Conservation (phyloP, 2,329 filamentous ascomycete species). For the Metarhizium brunneum region DNA sequence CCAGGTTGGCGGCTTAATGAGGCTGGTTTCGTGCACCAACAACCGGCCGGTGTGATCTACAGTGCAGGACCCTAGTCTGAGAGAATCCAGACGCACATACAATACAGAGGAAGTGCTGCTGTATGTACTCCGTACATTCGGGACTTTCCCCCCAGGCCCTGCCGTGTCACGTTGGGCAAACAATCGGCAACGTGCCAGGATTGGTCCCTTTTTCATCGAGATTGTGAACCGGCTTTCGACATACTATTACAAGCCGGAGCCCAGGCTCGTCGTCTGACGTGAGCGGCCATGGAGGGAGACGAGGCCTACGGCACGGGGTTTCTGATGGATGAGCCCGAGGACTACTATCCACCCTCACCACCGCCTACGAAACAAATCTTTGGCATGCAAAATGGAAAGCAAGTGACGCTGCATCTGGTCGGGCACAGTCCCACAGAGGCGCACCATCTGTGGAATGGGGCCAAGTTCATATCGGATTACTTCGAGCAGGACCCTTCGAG, state of each 20-base stretch:
- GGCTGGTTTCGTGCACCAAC: background rate
- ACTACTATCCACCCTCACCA: constrained; percentile 70
- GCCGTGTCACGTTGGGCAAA: too few species aligned
- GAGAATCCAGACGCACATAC: too few species aligned
- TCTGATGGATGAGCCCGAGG: constrained; percentile 74
- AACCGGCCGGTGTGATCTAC: background rate
- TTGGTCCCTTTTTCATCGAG: too few species aligned
- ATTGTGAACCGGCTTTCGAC: too few species aligned
- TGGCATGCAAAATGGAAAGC: constrained; percentile 55
- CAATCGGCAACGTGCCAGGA: too few species aligned
- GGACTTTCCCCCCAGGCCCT: too few species aligned
- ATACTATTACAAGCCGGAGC: too few species aligned
- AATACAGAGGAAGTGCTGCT: too few species aligned
- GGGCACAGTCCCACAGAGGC: constrained; percentile 86
- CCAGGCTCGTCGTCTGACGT: background rate
- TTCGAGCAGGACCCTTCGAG: constrained; percentile 61
- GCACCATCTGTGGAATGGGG: constrained; percentile 86
- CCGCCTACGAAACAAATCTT: constrained; percentile 66
- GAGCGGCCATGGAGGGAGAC: constrained; percentile 13
- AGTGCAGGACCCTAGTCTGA: background rate
- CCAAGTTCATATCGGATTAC: constrained; percentile 66
- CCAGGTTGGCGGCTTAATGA: background rate
- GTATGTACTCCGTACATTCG: too few species aligned
- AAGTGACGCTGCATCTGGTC: constrained; percentile 66
- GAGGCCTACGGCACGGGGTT: constrained; percentile 30